These are phyloP conservation scores for Daldinia concentrica DNA, from an alignment of 495 filamentous ascomycete genomes.

Conservation along the genomic window DNA sequence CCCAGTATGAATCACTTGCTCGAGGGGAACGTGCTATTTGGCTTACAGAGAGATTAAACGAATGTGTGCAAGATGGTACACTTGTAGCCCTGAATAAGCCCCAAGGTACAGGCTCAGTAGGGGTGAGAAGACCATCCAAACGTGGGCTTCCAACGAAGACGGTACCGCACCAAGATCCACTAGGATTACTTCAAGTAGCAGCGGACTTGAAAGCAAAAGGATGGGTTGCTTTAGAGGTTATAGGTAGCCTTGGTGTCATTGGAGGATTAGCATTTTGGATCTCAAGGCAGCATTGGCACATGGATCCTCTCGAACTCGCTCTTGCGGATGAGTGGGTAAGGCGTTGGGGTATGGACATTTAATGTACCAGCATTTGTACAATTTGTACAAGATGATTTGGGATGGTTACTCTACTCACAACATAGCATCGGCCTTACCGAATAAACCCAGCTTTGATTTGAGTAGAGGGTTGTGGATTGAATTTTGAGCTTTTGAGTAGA, in stretches of 20 bases:
- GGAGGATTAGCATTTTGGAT: slow-evolving; percentile 77
- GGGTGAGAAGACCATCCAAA: slow-evolving; percentile 33
- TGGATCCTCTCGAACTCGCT: slow-evolving; percentile 34
- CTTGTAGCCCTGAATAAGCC: slow-evolving; percentile 56
- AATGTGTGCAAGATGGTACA: slow-evolving; percentile 77
- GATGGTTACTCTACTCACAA: slow-evolving; percentile 29
- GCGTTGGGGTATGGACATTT: slow-evolving; percentile 37
- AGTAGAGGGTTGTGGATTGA: neutral
- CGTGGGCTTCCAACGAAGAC: slow-evolving; percentile 40
- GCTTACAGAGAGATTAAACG: slow-evolving; percentile 78
- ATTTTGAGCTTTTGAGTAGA: neutral
- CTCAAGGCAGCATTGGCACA: slow-evolving; percentile 47
- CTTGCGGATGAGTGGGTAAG: slow-evolving; percentile 42
- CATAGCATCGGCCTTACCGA: slow-evolving; percentile 9
- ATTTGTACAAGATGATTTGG: slow-evolving; percentile 19
- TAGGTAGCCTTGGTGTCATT: slow-evolving; percentile 78
- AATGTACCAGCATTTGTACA: slow-evolving; percentile 19
- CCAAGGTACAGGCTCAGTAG: slow-evolving; percentile 20
- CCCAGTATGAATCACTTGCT: slow-evolving; percentile 75
- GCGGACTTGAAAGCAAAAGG: slow-evolving; percentile 73
- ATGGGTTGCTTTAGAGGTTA: slow-evolving; percentile 76
- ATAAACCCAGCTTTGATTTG: slow-evolving; percentile 35
- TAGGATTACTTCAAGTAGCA: slow-evolving; percentile 76
- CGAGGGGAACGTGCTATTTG: slow-evolving; percentile 78
- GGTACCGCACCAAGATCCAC: slow-evolving; percentile 70